Base-by-base conservation (phyloP, 768 basidiomycete species). In the Leccinum olivaceopallidum region DNA sequence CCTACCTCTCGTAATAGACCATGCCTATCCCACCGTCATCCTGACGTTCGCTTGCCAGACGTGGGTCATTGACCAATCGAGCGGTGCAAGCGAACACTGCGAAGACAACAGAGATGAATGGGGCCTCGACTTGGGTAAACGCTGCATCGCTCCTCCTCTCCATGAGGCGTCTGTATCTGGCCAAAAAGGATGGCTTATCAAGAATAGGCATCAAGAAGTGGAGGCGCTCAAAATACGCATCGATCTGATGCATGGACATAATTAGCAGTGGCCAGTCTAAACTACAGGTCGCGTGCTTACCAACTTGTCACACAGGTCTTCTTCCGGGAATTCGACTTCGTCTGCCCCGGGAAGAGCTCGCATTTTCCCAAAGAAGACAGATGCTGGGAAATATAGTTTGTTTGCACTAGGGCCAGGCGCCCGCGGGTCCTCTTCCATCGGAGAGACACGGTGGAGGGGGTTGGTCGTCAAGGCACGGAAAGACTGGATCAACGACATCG, bases 81-180 rank as follows among this genome's bases (percentile, higher is more conserved):
- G 93, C 90, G 6, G 92, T 85, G 63, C 92, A 89, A n/a, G 94
- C 91, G 70, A 95, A 95, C 28, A 95, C 81, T n/a, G 92, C 87
- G 69, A 95, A 95, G 39, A 94, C 76, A 36, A 94, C 82, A 13
- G 91, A 85, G 18, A 92, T 79, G 76, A 95, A 95, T 5, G 90
- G 83, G 0, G 89, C 83, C 64, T 94, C 84, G 7, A 78, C 74
- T 48, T 86, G 82, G 55, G 83, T 80, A 53, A 86, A 73, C 39
- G 75, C 66, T 14, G 75, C 72, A 62, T 92, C 85, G 57, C 79
- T 70, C 44, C 79, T 80, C 69, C 81, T 86, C 66, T 87, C 85
- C 92, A 95, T 95, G 47, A 95, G 71, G 55, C 79, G 78, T 57
- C 79, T 80, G 73, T 92, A 95, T 64, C 84, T 82, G 44, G 76